Percentiles rank a stretch among this genome's conserved stretches.
These are phyloP conservation scores for Mycena floridula DNA, from an alignment of 768 basidiomycete species.

Conservation along the genomic window DNA sequence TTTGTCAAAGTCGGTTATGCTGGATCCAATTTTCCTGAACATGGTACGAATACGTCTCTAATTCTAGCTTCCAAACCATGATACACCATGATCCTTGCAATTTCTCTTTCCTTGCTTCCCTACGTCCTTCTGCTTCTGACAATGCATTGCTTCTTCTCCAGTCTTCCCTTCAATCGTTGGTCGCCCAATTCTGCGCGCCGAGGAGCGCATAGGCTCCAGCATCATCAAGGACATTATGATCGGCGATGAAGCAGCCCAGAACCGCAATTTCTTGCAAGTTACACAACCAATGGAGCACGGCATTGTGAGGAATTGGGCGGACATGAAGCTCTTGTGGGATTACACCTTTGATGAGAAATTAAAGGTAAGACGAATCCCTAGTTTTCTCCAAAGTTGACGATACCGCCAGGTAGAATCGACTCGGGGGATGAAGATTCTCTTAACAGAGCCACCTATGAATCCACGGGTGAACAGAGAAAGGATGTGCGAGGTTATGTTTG, in stretches of 20 bases:
- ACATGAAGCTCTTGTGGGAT: constrained; percentile 98
- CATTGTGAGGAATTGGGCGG: constrained; percentile 98
- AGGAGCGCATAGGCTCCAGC: constrained; percentile 84
- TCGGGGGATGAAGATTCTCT: constrained; percentile 77
- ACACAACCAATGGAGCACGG: constrained; percentile 99
- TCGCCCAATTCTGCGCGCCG: constrained; percentile 93
- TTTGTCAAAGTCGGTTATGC: constrained; percentile 91
- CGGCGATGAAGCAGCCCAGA: constrained; percentile 92
- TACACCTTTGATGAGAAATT: constrained; percentile 98
- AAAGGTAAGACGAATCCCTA: constrained; percentile 77
- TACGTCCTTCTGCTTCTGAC: not conserved
- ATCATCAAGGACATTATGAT: constrained; percentile 97
- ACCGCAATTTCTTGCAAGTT: constrained; percentile 92
- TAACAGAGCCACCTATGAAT: constrained; percentile 99
- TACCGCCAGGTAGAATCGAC: no score
- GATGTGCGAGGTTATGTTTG: constrained; percentile 99
- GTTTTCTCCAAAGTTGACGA: no score
- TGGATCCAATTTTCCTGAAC: constrained; percentile 92
- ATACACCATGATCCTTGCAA: not conserved
- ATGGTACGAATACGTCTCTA: constrained; percentile 46
- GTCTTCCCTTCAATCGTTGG: constrained; percentile 97
- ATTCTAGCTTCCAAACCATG: not conserved
- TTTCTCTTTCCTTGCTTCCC: no score
- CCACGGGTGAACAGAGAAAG: constrained; percentile 86
- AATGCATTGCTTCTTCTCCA: constrained; percentile 25